Conservation (phyloP, 306 rosid species). For the Corylus avellana region DNA sequence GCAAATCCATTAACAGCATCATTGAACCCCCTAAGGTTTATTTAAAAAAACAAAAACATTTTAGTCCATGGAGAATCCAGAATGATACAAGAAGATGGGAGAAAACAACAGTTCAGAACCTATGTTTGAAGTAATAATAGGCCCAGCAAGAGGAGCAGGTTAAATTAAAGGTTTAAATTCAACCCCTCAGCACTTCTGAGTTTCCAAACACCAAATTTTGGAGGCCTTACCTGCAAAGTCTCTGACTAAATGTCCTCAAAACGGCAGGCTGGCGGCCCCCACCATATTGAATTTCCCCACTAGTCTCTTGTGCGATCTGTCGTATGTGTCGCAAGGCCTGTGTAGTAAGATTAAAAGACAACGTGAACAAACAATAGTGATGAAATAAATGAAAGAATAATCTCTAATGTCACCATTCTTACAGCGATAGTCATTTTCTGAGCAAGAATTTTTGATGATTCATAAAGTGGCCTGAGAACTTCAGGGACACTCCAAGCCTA, state of each 20-base stretch:
- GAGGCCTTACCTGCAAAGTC: conserved; percentile 69
- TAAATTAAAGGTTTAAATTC: neutral
- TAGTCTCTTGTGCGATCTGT: conserved; percentile 90
- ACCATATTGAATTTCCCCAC: conserved; percentile 84
- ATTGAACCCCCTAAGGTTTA: conserved; percentile 72
- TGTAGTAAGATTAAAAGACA: neutral
- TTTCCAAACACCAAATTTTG: neutral
- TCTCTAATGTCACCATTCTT: conserved; percentile 19
- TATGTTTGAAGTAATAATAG: neutral
- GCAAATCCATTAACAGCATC: conserved; percentile 95
- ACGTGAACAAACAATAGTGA: neutral
- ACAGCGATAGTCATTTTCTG: conserved; percentile 89
- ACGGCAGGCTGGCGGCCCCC: conserved; percentile 99
- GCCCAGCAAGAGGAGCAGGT: neutral
- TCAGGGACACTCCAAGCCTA: conserved; percentile 98
- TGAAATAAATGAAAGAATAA: neutral
- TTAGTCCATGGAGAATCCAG: neutral
- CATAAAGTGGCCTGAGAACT: conserved; percentile 91
- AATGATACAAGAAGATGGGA: neutral
- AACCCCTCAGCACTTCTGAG: neutral
- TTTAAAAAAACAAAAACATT: neutral
- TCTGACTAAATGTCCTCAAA: conserved; percentile 86
- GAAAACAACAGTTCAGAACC: neutral
- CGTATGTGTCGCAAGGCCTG: conserved; percentile 89
- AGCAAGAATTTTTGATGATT: conserved; percentile 90